Percentiles rank a stretch among this genome's conserved stretches.
phyloP scores from a whole-genome alignment of 1,139 yeast genomes.

The Kodamaea fungicola region DNA sequence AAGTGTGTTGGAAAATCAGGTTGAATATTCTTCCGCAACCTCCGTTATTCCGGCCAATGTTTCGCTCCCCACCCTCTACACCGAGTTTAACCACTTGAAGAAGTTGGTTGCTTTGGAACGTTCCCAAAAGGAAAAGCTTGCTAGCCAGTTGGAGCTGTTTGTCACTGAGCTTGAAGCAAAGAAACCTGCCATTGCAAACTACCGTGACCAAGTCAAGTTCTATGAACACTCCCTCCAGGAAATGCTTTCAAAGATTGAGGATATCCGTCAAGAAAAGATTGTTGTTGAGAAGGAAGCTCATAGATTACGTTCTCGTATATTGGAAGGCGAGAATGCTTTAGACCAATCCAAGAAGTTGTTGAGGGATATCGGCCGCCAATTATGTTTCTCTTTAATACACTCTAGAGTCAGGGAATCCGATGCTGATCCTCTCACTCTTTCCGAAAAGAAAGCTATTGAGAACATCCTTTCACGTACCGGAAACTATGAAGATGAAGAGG shows the following conservation, averaged over 20 bases:
- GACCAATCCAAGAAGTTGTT: slow-evolving; percentile 52
- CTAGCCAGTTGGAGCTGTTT: slow-evolving; percentile 66
- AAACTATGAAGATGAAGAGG: slow-evolving; percentile 25
- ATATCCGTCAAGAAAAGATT: slow-evolving; percentile 34
- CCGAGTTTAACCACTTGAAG: slow-evolving; percentile 65
- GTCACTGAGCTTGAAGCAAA: slow-evolving; percentile 75
- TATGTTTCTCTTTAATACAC: slow-evolving; percentile 69
- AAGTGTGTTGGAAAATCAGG: slow-evolving; percentile 39
- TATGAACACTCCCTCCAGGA: slow-evolving; percentile 39
- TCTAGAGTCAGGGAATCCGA: slow-evolving; percentile 51
- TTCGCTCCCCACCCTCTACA: slow-evolving; percentile 63
- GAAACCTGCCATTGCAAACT: slow-evolving; percentile 71
- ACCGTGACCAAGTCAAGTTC: slow-evolving; percentile 54
- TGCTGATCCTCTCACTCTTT: slow-evolving; percentile 53
- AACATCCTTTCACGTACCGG: slow-evolving; percentile 38
- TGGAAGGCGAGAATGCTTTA: slow-evolving; percentile 39
- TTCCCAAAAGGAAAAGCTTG: slow-evolving; percentile 66
- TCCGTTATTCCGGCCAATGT: slow-evolving; percentile 52
- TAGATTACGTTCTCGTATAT: slow-evolving; percentile 32
- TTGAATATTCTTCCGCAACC: slow-evolving; percentile 20
- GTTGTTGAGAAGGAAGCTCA: slow-evolving; percentile 39
- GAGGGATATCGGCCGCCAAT: slow-evolving; percentile 74
- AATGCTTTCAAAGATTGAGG: slow-evolving; percentile 37
- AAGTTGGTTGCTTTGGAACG: slow-evolving; percentile 68
- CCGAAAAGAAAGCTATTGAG: slow-evolving; percentile 55